Evolutionary conservation across 768 basidiomycete species (phyloP), one percentile per base, ranked within the genome.

Genomic region (Pleurotus eryngii): DNA sequence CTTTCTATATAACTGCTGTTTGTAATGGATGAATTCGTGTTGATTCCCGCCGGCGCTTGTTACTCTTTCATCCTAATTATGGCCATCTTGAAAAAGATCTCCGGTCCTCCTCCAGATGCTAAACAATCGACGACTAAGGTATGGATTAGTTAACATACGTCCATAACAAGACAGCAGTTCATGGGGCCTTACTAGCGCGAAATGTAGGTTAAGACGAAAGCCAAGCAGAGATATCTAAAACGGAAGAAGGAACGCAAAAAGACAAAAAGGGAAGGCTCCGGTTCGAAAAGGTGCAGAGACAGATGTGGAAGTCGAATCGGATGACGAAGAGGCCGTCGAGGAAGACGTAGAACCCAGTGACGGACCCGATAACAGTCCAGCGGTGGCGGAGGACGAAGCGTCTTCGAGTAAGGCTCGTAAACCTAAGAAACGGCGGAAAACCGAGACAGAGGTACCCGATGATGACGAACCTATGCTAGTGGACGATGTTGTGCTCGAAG

Each of bases 201-300:
- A 39, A 39, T 40, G 20, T 54, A 54, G 51, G 51, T 54, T 20
- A 61, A 58, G 72, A 89, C 90, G 1, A 86, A 80, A 57, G 86
- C 89, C 1, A 89, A 91, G 68, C 71, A 82, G 62, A 76, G 85
- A 58, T 91, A 93, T 67, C 74, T 91, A 43, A 85, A 81, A 65
- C 82, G 83, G 49, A 93, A 93, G 72, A 83, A 82, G 60, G 77
- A 81, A 50, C 77, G 86, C 56, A 79, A 81, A 66, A 89, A 87
- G 70, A 75, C 62, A 38, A 66, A 66, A 65, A 45, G 59, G 59
- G 3, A 60, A 58, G 46, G 26, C 47, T 7, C 4, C 57, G 5
- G 24, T 56, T 14, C 26, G 46, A 5, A 30, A 56, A 38, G 22
- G 1, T 12, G 22, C 26, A 2, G 20, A 9, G 4, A 59, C 60